phyloP scores from a whole-genome alignment of 495 filamentous ascomycete genomes.

The Penicillium subrubescens region DNA sequence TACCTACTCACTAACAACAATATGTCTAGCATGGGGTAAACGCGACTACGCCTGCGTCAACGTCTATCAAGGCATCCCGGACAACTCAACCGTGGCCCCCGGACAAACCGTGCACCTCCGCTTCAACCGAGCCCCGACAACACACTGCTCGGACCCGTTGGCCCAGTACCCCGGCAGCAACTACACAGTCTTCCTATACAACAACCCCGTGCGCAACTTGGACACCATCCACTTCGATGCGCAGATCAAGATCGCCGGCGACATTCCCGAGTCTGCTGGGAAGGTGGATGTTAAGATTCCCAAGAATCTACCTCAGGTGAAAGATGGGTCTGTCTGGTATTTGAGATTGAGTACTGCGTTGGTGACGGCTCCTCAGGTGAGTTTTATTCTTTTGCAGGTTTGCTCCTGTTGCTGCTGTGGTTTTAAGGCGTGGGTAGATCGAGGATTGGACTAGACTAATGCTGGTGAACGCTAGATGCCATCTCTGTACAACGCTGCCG shows the following conservation, averaged over 20 bases:
- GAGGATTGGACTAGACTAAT: not conserved
- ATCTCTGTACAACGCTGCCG: slow-evolving; percentile 34
- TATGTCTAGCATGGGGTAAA: slow-evolving; percentile 39
- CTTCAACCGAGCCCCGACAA: slow-evolving; percentile 36
- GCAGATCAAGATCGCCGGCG: slow-evolving; percentile 26
- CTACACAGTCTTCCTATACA: slow-evolving; percentile 41
- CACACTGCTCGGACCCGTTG: slow-evolving; percentile 28
- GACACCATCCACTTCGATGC: slow-evolving; percentile 28
- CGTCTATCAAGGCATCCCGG: slow-evolving; percentile 40
- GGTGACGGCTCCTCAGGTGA: slow-evolving; percentile 38
- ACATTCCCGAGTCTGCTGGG: slow-evolving; percentile 24
- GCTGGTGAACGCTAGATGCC: slow-evolving; percentile 30
- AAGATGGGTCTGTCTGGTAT: slow-evolving; percentile 39
- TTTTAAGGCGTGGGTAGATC: not conserved
- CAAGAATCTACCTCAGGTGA: slow-evolving; percentile 29
- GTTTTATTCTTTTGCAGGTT: slow-evolving; percentile 2
- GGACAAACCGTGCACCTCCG: slow-evolving; percentile 30
- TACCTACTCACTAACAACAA: not conserved
- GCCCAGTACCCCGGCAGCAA: slow-evolving; percentile 24
- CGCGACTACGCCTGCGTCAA: slow-evolving; percentile 45
- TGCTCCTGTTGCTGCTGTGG: slow-evolving; percentile 2
- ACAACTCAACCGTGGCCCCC: slow-evolving; percentile 33
- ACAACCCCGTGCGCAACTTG: slow-evolving; percentile 36
- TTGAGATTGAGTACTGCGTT: slow-evolving; percentile 32
- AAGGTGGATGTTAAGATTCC: slow-evolving; percentile 34